These are phyloP conservation scores for Phytopythium aichiense DNA, from an alignment of 352 stramenopile species.

Conservation along the genomic window DNA sequence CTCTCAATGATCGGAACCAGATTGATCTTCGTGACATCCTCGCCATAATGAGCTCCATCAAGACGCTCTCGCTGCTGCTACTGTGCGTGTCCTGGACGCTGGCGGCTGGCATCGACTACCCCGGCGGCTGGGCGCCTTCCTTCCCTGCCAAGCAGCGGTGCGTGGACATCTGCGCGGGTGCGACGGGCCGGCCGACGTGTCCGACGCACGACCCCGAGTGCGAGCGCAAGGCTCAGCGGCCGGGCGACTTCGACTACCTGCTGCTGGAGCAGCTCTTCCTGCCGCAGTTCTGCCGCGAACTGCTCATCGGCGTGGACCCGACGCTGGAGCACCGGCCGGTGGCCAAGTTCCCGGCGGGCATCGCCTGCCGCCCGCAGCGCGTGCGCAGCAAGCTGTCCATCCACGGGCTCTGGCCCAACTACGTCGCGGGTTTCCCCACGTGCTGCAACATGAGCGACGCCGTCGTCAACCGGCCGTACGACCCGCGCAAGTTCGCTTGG, in stretches of 20 bases:
- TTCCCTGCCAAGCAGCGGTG: slow-evolving; percentile 17
- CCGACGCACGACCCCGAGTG: slow-evolving; percentile 28
- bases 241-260: slow-evolving; percentile 50
- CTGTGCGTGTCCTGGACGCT: background rate
- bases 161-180: slow-evolving; percentile 39
- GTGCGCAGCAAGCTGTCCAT: slow-evolving; percentile 33
- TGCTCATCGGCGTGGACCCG: slow-evolving; percentile 40
- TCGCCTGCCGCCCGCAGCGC: slow-evolving; percentile 25
- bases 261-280: slow-evolving; percentile 53
- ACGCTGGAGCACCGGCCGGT: slow-evolving; percentile 53
- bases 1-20: background rate
- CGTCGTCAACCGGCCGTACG: slow-evolving; percentile 31
- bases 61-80: background rate
- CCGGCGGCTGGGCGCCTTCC: slow-evolving; percentile 29
- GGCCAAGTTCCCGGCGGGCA: slow-evolving; percentile 35
- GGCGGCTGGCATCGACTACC: slow-evolving; percentile 27
- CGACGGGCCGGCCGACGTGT: slow-evolving; percentile 16
- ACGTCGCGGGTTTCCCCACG: slow-evolving; percentile 28
- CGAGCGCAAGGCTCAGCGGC: slow-evolving; percentile 28
- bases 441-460: slow-evolving; percentile 42
- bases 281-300: slow-evolving; percentile 51
- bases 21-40: background rate
- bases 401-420: slow-evolving; percentile 55
- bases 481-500: slow-evolving; percentile 20
- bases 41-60: background rate